A percentile compares a stretch with the other conserved stretches of the same genome.
phyloP scores from a whole-genome alignment of 2,329 filamentous ascomycete genomes.

The Penicillium sp. region DNA sequence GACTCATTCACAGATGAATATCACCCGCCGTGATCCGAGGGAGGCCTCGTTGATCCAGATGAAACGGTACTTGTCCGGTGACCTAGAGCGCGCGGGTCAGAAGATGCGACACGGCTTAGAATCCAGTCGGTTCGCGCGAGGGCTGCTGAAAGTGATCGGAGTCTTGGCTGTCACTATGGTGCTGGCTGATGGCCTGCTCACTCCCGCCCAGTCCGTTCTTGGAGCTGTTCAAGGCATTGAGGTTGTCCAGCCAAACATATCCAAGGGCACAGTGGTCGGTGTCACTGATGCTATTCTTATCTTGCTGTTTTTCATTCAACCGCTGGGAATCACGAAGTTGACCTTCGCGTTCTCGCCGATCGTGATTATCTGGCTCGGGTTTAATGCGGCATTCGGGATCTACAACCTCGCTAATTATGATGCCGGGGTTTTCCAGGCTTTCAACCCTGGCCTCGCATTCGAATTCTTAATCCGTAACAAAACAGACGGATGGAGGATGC shows the following conservation, averaged over 20 bases:
- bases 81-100: background rate
- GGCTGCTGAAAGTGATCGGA: slow-evolving; percentile 1
- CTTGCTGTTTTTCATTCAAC: background rate
- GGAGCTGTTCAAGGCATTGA: slow-evolving; percentile 3
- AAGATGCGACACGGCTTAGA: background rate
- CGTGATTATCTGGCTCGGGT: background rate
- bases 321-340: background rate
- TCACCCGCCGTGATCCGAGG: background rate
- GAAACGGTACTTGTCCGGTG: background rate
- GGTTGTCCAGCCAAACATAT: background rate
- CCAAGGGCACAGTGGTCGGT: background rate
- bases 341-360: background rate
- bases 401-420: slow-evolving; percentile 1
- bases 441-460: background rate
- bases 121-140: background rate
- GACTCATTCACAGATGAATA: background rate
- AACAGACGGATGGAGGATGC: background rate
- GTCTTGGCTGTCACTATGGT: background rate
- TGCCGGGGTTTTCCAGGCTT: background rate
- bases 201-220: slow-evolving; percentile 4
- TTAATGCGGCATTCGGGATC: slow-evolving; percentile 2
- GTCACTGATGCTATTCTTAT: slow-evolving; percentile 1
- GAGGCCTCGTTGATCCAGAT: background rate
- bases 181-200: slow-evolving; percentile 2
- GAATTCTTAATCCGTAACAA: background rate